phyloP scores from a whole-genome alignment of 805 yeast species.

The Wickerhamiella cacticola region DNA sequence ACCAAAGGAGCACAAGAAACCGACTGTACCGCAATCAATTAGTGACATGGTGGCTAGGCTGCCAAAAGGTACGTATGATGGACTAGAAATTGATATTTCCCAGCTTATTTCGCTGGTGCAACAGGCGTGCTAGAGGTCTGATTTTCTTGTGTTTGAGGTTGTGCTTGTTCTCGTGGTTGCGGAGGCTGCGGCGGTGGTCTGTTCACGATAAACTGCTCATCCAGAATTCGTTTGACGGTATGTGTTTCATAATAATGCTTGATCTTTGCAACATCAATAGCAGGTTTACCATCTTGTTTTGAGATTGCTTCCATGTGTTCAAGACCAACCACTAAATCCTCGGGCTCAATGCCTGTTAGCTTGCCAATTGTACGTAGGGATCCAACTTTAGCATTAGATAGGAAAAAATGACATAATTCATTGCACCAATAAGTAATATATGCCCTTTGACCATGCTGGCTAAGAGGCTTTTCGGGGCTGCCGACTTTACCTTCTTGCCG shows the following conservation, averaged over 20 bases:
- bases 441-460: conserved; percentile 64
- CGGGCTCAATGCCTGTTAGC: conserved; percentile 28
- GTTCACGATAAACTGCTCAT: background rate
- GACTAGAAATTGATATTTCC: background rate
- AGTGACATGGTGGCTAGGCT: background rate
- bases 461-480: conserved; percentile 87
- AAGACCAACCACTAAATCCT: conserved; percentile 28
- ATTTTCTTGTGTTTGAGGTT: too few relatives aligned
- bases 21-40: background rate
- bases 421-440: conserved; percentile 70
- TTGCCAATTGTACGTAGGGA: conserved; percentile 24
- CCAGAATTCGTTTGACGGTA: background rate
- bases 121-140: background rate
- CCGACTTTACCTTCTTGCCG: conserved; percentile 49
- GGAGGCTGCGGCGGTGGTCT: background rate
- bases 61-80: background rate
- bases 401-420: conserved; percentile 30
- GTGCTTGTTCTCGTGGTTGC: too few relatives aligned
- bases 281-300: background rate
- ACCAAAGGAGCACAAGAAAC: background rate
- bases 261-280: conserved; percentile 5
- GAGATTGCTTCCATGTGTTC: conserved; percentile 24
- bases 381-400: conserved; percentile 10
- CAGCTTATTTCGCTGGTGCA: conserved; percentile 4
- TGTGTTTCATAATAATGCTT: background rate